Evolutionary conservation across 75 land plant genomes (phyloP).

Genomic region (Cryptomeria japonica): DNA sequence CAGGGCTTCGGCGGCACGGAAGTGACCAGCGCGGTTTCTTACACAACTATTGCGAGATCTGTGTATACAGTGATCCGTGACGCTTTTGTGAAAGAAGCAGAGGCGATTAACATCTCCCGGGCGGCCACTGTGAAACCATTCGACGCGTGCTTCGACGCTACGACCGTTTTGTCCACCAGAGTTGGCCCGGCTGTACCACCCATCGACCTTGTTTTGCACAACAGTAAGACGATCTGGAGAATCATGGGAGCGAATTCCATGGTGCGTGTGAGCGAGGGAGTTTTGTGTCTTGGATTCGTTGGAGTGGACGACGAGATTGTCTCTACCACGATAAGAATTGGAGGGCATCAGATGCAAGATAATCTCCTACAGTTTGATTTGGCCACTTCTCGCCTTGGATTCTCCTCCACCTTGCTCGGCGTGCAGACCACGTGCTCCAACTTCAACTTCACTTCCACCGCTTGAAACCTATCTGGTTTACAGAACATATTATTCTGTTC

Average conservation of each 20-base stretch:
- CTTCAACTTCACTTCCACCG: conserved; percentile 23
- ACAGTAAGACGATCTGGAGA: conserved; percentile 20
- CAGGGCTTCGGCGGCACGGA: neutral
- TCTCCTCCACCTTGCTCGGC: conserved; percentile 38
- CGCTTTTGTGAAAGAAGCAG: conserved; percentile 17
- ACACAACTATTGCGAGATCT: conserved; percentile 17
- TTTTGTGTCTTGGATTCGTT: conserved; percentile 30
- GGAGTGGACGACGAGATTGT: conserved; percentile 12
- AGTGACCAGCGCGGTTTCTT: conserved; percentile 19
- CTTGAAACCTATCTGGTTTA: no score
- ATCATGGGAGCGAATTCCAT: conserved; percentile 31
- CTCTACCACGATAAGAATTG: conserved; percentile 8
- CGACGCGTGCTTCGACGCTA: conserved; percentile 31
- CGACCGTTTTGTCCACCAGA: neutral
- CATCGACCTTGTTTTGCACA: conserved; percentile 23
- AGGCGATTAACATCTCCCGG: conserved; percentile 9
- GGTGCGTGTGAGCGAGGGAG: conserved; percentile 22
- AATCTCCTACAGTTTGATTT: conserved; percentile 56
- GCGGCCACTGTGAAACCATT: conserved; percentile 28
- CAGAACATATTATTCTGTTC: no score
- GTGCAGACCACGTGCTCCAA: conserved; percentile 38
- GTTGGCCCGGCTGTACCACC: conserved; percentile 21
- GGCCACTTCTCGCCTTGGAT: conserved; percentile 33
- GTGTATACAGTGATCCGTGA: conserved; percentile 16
- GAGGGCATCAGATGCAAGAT: conserved; percentile 39